Percentiles rank a stretch among this genome's conserved stretches.
Evolutionary conservation across 768 basidiomycete genomes (phyloP).

Genomic region (Pleurotus giganteus): DNA sequence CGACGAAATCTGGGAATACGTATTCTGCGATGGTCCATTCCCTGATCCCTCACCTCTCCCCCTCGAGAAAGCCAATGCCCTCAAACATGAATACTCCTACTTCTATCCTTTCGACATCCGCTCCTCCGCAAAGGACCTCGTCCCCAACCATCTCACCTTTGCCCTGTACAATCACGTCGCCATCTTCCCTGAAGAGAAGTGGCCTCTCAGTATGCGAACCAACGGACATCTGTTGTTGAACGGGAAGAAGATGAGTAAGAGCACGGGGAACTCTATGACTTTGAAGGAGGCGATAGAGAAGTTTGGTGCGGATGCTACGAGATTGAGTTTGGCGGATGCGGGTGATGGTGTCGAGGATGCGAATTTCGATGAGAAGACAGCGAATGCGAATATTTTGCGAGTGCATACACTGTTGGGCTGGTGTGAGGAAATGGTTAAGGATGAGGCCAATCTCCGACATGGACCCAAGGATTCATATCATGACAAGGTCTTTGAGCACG

Average conservation of each 20-base stretch:
- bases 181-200: constrained; percentile 85
- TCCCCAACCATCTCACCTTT: constrained; percentile 95
- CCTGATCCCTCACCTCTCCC: constrained; percentile 64
- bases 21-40: constrained; percentile 78
- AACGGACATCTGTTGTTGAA: constrained; percentile 98
- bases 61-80: constrained; percentile 73
- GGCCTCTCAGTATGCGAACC: constrained; percentile 89
- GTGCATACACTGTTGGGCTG: constrained; percentile 88
- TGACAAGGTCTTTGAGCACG: constrained; percentile 88
- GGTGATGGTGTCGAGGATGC: constrained; percentile 98
- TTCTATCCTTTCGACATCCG: constrained; percentile 99
- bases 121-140: constrained; percentile 96
- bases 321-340: constrained; percentile 90
- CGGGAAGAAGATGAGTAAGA: constrained; percentile 99
- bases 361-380: constrained; percentile 98
- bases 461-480: constrained; percentile 77
- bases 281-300: constrained; percentile 85
- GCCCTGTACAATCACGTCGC: constrained; percentile 94
- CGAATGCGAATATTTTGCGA: constrained; percentile 94
- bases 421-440: constrained; percentile 90
- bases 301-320: constrained; percentile 95
- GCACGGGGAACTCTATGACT: constrained; percentile 93
- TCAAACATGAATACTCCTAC: constrained; percentile 92
- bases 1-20: constrained; percentile 96
- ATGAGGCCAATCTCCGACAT: constrained; percentile 65